These are phyloP conservation scores for Penicillium sp. DNA, from an alignment of 2,329 filamentous ascomycete genomes.

Conservation along the genomic window DNA sequence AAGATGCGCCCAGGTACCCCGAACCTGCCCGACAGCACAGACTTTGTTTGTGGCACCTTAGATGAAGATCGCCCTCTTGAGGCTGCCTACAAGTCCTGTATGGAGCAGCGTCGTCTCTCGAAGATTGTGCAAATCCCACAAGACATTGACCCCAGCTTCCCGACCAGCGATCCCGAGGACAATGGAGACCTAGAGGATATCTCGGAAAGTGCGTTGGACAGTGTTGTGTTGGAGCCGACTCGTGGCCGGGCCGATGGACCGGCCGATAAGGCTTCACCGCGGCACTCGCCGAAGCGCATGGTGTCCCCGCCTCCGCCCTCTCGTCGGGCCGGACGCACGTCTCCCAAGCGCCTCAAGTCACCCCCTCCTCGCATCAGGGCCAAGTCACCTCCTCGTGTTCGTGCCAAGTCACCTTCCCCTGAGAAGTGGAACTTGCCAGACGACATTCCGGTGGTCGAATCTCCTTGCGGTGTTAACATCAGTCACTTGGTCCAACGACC, in stretches of 20 bases:
- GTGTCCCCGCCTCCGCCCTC: slow-evolving; percentile 56
- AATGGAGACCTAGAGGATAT: slow-evolving; percentile 74
- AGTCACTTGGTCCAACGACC: slow-evolving; percentile 65
- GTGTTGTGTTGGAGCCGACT: slow-evolving; percentile 56
- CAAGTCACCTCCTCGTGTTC: slow-evolving; percentile 53
- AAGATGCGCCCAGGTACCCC: slow-evolving; percentile 71
- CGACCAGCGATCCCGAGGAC: slow-evolving; percentile 88
- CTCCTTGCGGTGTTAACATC: slow-evolving; percentile 56
- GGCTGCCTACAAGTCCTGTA: slow-evolving; percentile 84
- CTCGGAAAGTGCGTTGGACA: slow-evolving; percentile 58
- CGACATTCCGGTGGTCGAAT: slow-evolving; percentile 47
- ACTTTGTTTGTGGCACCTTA: slow-evolving; percentile 97
- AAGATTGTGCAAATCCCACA: slow-evolving; percentile 88
- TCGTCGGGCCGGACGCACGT: slow-evolving; percentile 56
- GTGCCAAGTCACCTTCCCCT: slow-evolving; percentile 52
- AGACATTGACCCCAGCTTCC: slow-evolving; percentile 96
- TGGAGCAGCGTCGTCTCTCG: slow-evolving; percentile 77
- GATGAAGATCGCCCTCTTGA: slow-evolving; percentile 96
- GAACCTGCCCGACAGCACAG: slow-evolving; percentile 92
- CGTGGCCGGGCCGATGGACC: slow-evolving; percentile 49
- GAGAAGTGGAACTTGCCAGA: slow-evolving; percentile 43
- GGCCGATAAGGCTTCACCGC: slow-evolving; percentile 58
- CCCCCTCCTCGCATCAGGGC: slow-evolving; percentile 66
- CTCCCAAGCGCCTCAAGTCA: slow-evolving; percentile 71
- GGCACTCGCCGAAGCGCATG: slow-evolving; percentile 65